Evolutionary conservation across 768 basidiomycete genomes (phyloP).

Genomic region (Trichaptum fuscoviolaceum): DNA sequence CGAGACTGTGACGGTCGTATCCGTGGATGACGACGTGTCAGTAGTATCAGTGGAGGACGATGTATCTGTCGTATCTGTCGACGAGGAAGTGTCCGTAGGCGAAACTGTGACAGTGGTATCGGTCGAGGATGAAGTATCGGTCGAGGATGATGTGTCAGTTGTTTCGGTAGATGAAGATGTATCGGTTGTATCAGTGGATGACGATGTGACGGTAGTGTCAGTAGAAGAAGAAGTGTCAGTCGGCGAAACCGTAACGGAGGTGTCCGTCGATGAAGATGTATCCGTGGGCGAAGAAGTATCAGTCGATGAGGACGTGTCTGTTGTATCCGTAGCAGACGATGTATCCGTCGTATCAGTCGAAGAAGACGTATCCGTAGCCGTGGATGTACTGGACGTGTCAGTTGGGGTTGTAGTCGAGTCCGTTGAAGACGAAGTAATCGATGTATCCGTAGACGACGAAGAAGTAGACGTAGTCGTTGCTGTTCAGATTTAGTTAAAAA

Average conservation of each 20-base stretch:
- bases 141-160: background rate
- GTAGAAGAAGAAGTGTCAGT: background rate
- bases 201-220: background rate
- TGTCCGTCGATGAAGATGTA: background rate
- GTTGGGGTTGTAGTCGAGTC: background rate
- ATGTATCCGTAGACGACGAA: background rate
- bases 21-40: background rate
- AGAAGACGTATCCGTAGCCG: background rate
- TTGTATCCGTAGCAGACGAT: background rate
- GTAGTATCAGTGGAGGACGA: background rate
- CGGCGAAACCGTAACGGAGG: background rate
- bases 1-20: background rate
- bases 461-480: background rate
- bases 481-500: background rate
- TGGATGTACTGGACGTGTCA: background rate
- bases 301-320: background rate
- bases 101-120: background rate
- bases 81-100: background rate
- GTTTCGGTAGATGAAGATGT: background rate
- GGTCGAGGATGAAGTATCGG: background rate
- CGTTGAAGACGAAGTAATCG: background rate
- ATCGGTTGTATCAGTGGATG: background rate
- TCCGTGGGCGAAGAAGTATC: background rate
- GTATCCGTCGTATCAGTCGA: background rate
- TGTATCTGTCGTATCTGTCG: background rate